A percentile compares a stretch with the other conserved stretches of the same genome.
Evolutionary conservation across 1,284 basidiomycete genomes (phyloP).

Genomic region (Heterobasidion annosum): DNA sequence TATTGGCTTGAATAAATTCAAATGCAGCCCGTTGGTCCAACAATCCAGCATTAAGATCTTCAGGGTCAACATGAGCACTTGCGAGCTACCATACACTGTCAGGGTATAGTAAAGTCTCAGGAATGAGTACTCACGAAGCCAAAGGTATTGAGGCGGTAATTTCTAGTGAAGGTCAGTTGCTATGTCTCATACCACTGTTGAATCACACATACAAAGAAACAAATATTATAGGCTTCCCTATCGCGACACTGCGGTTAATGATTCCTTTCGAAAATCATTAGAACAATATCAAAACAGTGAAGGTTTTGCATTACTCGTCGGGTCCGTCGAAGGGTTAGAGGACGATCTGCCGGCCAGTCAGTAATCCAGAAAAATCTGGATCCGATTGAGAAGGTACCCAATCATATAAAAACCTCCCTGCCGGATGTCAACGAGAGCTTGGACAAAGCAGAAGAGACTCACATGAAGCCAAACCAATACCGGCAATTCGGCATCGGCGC

Average conservation of each 20-base stretch:
- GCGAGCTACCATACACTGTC: conserved; percentile 28
- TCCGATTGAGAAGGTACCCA: background rate
- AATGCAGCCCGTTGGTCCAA: conserved; percentile 50
- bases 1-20: conserved; percentile 51
- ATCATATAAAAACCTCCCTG: conserved; percentile 1
- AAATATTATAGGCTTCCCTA: conserved; percentile 43
- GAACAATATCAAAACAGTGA: background rate
- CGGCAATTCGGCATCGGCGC: conserved; percentile 8
- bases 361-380: background rate
- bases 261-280: background rate
- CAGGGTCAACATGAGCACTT: conserved; percentile 32
- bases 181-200: too few relatives aligned
- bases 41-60: conserved; percentile 47
- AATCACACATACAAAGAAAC: conserved; percentile 35
- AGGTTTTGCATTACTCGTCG: background rate
- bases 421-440: background rate
- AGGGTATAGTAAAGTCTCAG: background rate
- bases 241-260: conserved; percentile 30
- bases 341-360: background rate
- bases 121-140: conserved; percentile 36
- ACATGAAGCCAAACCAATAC: conserved; percentile 14
- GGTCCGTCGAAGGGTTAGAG: background rate
- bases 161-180: conserved; percentile 21
- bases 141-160: conserved; percentile 51
- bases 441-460: background rate